Evolutionary conservation across 345 rosid species (phyloP), one percentile per base, ranked within the genome.

Genomic region (Corchorus capsularis): DNA sequence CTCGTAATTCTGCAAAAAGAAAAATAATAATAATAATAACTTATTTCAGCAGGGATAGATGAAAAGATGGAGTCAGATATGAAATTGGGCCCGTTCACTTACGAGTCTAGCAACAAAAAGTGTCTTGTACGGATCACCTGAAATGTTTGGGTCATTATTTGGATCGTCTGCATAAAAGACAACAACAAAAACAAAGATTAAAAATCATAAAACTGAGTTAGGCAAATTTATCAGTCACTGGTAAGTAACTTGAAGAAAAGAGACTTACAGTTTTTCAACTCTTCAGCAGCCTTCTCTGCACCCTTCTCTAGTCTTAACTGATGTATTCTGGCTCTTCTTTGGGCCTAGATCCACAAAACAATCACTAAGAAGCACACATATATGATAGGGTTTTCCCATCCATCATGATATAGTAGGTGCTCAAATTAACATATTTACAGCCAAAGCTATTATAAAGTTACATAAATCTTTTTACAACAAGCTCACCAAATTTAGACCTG

Each of bases 81-180:
- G 17, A 34, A 69, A 66, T 65, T 41, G 41, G 17, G 70, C 35
- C 66, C 62, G 10, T 27, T 53, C 52, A 82, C 96, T 86, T 82
- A 93, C 99, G 63, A 96, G 94, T 84, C 98, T 93, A 39, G 97
- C 95, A 78, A 96, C 97, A 80, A 96, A 96, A 75, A 96, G 66
- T 34, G 97, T 96, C 89, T 96, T 96, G 89, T 92, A 96, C 63
- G 99, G 99, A 89, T 96, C 99, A 82, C 99, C 98, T 12, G 98
- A 84, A 63, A 92, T 83, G 71, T 85, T 90, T 57, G 97, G 87
- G 62, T 96, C 99, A 52, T 46, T 90, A 74, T 2, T 84, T 57
- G 99, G 96, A 83, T 96, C 96, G 92, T 92, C 99, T 96, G 91
- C 81, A 75, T 8, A 50, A 19, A 71, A 73, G 71, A 66, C 70